phyloP scores from a whole-genome alignment of 2,329 filamentous ascomycete genomes.

The Capronia coronata region DNA sequence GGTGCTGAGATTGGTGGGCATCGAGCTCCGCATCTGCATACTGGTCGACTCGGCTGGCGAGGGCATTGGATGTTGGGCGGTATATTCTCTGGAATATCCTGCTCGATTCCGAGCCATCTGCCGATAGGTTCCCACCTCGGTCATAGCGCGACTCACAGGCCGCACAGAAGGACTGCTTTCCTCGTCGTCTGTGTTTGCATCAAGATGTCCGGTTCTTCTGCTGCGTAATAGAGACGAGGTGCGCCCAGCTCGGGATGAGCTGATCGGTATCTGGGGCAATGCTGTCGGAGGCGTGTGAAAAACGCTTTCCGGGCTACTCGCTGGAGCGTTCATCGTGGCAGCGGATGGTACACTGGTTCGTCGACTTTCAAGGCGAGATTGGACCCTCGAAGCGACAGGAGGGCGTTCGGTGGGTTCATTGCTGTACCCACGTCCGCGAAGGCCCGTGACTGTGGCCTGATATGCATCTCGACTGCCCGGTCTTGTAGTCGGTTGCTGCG shows the following conservation, averaged over 20 bases:
- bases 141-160: constrained; percentile 40
- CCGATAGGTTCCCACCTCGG: constrained; percentile 35
- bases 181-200: constrained; percentile 34
- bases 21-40: constrained; percentile 18
- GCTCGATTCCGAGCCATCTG: constrained; percentile 33
- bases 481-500: constrained; percentile 20
- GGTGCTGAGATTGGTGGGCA: constrained; percentile 23
- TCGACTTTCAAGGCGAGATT: constrained; percentile 38
- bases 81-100: constrained; percentile 30
- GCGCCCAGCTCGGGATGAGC: constrained; percentile 37
- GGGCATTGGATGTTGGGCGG: constrained; percentile 31
- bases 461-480: constrained; percentile 31
- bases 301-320: constrained; percentile 8
- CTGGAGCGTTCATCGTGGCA: constrained; percentile 9
- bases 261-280: constrained; percentile 28
- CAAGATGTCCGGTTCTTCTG: constrained; percentile 31
- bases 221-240: constrained; percentile 37
- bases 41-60: constrained; percentile 8
- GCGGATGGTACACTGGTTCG: constrained; percentile 25
- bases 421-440: constrained; percentile 34
- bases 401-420: constrained; percentile 37
- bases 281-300: constrained; percentile 29
- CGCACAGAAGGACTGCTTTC: constrained; percentile 33
- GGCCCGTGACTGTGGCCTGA: constrained; percentile 30
- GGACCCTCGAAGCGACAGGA: constrained; percentile 29